Base-by-base conservation (phyloP, 345 rosid genomes). In the Pistacia vera region DNA sequence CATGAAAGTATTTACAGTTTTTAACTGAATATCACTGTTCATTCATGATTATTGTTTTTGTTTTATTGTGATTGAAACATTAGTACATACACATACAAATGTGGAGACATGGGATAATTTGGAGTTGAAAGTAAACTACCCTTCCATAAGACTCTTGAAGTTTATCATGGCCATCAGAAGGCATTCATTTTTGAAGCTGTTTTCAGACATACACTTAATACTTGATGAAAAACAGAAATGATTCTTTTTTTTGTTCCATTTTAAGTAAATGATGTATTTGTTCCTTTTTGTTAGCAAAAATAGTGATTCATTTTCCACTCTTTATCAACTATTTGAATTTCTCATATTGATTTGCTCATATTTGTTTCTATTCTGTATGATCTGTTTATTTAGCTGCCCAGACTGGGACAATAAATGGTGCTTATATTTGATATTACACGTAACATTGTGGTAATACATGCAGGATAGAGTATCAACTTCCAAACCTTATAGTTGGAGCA, bases 391-490 rank as follows among this genome's bases (percentile, higher is more conserved):
- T 13, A 64, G 35, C 17, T 2, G 56, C 46, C 52, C 68, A 11
- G 64, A 17, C 25, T 51, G 11, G 25, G 56, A 51, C 10, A 62
- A 36, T 22, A 20, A 28, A 38, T 25, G 13, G 55, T 25, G 41
- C n/a, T 33, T 30, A 41, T 30, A 18, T 46, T 35, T 54, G 64
- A 58, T 63, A 2, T 44, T 63, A 38, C 25, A 11, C 3, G 28
- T 66, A 48, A 41, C 41, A n/a, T 69, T 64, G 35, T 72, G 78
- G 41, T 75, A 60, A 30, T 63, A 49, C 44, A 38, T 88, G 73
- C 92, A 95, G 99, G 91, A 80, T 95, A 74, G 97, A 95, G 72
- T 95, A 93, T 85, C 97, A 92, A 82, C 97, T 93, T 68, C 99
- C 99, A 56, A 95, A 95, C 81, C 99, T 95, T 62, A 88, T 93